These are phyloP conservation scores for Verticillium isaacii DNA, from an alignment of 2,329 filamentous ascomycete genomes.

Conservation along the genomic window DNA sequence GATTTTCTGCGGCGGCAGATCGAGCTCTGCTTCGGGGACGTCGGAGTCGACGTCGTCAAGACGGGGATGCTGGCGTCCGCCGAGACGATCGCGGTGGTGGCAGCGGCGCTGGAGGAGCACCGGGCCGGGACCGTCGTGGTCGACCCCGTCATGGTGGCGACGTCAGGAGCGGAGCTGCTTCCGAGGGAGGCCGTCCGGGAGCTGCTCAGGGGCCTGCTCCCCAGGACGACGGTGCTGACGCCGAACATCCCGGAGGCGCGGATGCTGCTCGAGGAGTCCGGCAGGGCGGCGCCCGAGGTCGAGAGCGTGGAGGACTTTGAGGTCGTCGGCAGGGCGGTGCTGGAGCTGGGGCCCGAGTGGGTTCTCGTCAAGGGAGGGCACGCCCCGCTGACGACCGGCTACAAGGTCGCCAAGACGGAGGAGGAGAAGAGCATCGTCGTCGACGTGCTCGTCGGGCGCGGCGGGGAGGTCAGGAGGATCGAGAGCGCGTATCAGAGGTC, in stretches of 20 bases:
- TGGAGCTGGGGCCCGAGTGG: slow-evolving; percentile 67
- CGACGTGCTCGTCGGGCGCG: slow-evolving; percentile 67
- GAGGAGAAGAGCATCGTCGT: slow-evolving; percentile 64
- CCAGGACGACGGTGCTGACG: slow-evolving; percentile 64
- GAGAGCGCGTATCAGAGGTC: slow-evolving; percentile 68
- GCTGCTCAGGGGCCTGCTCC: slow-evolving; percentile 57
- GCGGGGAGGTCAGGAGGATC: slow-evolving; percentile 52
- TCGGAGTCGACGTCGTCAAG: slow-evolving; percentile 87
- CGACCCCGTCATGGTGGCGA: slow-evolving; percentile 85
- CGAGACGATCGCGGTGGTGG: slow-evolving; percentile 64
- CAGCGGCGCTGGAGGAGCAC: slow-evolving; percentile 55
- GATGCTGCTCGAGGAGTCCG: slow-evolving; percentile 54
- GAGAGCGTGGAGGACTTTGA: slow-evolving; percentile 62
- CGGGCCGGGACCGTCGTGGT: slow-evolving; percentile 57
- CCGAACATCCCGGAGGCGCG: slow-evolving; percentile 74
- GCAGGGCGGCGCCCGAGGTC: slow-evolving; percentile 35
- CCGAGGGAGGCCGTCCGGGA: slow-evolving; percentile 58
- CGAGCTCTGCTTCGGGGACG: slow-evolving; percentile 75
- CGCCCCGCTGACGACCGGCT: slow-evolving; percentile 65
- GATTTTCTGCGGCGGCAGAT: slow-evolving; percentile 82
- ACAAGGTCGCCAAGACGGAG: slow-evolving; percentile 51
- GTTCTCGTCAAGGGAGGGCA: slow-evolving; percentile 91
- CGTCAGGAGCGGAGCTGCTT: slow-evolving; percentile 68
- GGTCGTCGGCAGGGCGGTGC: slow-evolving; percentile 60
- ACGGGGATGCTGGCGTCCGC: slow-evolving; percentile 81